These are phyloP conservation scores for Citrus hindsii DNA, from an alignment of 345 rosid species.

Conservation along the genomic window DNA sequence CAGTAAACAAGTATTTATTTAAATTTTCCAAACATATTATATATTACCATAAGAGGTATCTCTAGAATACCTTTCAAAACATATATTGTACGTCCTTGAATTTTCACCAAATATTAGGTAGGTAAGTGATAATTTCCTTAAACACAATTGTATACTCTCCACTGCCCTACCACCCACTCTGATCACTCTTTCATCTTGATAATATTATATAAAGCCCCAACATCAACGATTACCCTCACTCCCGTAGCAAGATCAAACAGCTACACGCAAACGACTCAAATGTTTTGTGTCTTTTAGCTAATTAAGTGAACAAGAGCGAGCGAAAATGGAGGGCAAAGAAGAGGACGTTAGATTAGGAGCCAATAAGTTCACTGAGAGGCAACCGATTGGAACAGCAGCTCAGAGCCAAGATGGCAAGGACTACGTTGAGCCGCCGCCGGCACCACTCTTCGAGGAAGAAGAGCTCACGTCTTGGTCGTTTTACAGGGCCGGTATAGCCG, in stretches of 20 bases:
- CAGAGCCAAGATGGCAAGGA: slow-evolving; percentile 40
- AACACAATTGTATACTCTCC: slow-evolving; percentile 2
- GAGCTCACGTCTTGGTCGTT: slow-evolving; percentile 50
- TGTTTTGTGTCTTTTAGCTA: not conserved
- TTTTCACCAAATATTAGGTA: too few species aligned
- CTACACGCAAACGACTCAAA: not conserved
- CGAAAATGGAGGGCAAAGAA: slow-evolving; percentile 40
- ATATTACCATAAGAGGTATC: too few species aligned
- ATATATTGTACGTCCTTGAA: too few species aligned
- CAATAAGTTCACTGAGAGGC: slow-evolving; percentile 49
- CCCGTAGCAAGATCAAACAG: not conserved
- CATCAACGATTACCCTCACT: not conserved
- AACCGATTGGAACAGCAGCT: slow-evolving; percentile 53
- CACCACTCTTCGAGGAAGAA: slow-evolving; percentile 37
- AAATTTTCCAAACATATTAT: too few species aligned
- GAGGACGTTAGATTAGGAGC: slow-evolving; percentile 59
- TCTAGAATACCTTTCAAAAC: too few species aligned
- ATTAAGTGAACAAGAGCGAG: not conserved
- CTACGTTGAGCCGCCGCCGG: slow-evolving; percentile 51
- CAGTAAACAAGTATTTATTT: too few species aligned
- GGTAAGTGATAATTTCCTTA: too few species aligned
- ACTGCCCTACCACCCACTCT: slow-evolving; percentile 15
- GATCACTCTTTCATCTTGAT: not conserved
- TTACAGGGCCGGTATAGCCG: slow-evolving; percentile 55
- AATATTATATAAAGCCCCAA: slow-evolving; percentile 15